phyloP scores from a whole-genome alignment of 768 basidiomycete species.

The Termitomyces sp. region DNA sequence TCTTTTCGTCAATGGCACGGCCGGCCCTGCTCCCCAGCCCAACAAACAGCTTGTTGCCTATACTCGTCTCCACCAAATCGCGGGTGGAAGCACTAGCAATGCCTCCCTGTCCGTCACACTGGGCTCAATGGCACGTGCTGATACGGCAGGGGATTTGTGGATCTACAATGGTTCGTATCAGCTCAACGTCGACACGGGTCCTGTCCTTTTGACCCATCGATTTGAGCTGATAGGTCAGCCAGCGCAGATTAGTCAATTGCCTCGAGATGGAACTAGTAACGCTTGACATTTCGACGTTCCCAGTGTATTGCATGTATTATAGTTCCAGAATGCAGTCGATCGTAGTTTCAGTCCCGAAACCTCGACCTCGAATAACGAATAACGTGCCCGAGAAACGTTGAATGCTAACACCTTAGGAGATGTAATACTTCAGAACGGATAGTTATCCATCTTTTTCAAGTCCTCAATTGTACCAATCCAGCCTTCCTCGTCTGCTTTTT shows the following conservation, averaged over 20 bases:
- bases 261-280: conserved; percentile 16
- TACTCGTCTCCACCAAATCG: conserved; percentile 33
- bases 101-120: conserved; percentile 44
- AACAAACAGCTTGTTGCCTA: conserved; percentile 53
- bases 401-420: not conserved
- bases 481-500: conserved; percentile 21
- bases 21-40: conserved; percentile 49
- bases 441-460: conserved; percentile 18
- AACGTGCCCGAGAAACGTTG: not conserved
- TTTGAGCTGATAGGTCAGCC: conserved; percentile 44
- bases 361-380: not conserved
- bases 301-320: not conserved
- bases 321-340: not conserved
- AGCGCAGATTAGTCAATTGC: conserved; percentile 40
- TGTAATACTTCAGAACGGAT: conserved; percentile 18
- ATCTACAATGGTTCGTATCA: conserved; percentile 47
- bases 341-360: not conserved
- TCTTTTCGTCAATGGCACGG: conserved; percentile 46
- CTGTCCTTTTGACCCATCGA: conserved; percentile 32
- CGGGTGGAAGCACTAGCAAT: conserved; percentile 22
- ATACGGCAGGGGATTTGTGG: conserved; percentile 43
- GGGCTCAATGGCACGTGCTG: conserved; percentile 49
- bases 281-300: not conserved
- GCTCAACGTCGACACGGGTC: conserved; percentile 41
- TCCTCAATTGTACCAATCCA: conserved; percentile 13